These are phyloP conservation scores for Castanea crenata DNA, from an alignment of 306 rosid genomes.

Conservation along the genomic window DNA sequence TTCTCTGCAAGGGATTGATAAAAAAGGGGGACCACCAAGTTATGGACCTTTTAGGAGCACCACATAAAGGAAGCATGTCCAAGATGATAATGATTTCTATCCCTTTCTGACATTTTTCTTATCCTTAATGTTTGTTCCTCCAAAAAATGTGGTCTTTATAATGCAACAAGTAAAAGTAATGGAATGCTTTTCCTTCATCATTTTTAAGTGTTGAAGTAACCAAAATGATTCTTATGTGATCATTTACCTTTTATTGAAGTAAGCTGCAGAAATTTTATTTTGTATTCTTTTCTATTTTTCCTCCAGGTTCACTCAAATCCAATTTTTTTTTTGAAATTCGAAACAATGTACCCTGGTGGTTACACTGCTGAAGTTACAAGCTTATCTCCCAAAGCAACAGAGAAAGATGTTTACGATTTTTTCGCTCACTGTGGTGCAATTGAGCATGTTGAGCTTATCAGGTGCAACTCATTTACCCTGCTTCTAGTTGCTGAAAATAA, in stretches of 20 bases:
- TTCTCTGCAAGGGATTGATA: constrained; percentile 22
- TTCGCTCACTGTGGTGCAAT: constrained; percentile 73
- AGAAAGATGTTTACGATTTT: constrained; percentile 64
- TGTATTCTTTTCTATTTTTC: constrained; percentile 10
- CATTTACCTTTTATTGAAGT: constrained; percentile 9
- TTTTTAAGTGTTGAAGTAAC: neutral
- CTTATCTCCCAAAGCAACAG: constrained; percentile 75
- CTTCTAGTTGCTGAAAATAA: constrained; percentile 26
- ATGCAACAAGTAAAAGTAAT: constrained; percentile 15
- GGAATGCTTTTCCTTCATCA: constrained; percentile 10
- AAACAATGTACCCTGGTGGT: constrained; percentile 60
- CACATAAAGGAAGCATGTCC: constrained; percentile 21
- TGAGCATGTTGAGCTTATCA: constrained; percentile 73
- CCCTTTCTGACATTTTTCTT: constrained; percentile 24
- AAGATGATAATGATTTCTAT: constrained; percentile 38
- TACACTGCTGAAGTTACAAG: constrained; percentile 76
- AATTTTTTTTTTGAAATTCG: constrained; percentile 23
- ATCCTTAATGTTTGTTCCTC: constrained; percentile 37
- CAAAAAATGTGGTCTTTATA: constrained; percentile 18
- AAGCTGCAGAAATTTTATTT: constrained; percentile 17
- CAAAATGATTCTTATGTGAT: constrained; percentile 2
- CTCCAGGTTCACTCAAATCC: constrained; percentile 33
- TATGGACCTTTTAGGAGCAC: constrained; percentile 19
- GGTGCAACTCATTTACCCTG: constrained; percentile 38
- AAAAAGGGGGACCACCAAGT: constrained; percentile 41